Conservation (phyloP, 371 early-diverging fungal species). For the Mortierella sp. region DNA sequence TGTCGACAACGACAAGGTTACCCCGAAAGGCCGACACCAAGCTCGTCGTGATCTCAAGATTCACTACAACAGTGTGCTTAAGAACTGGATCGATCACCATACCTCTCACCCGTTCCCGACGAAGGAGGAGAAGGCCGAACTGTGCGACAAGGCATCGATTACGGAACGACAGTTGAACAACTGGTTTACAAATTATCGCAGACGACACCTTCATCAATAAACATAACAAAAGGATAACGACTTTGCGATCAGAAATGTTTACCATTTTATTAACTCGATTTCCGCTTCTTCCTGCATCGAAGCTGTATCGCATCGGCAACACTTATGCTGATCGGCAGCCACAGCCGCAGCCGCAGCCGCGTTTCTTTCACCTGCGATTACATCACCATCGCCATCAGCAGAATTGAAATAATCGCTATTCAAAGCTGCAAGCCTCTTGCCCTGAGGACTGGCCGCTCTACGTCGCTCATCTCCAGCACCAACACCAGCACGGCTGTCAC, state of each 20-base stretch:
- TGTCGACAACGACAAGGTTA: background rate
- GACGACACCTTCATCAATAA: conserved; percentile 15
- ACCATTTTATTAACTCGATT: too few species aligned
- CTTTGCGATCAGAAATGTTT: too few species aligned
- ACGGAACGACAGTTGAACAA: conserved; percentile 26
- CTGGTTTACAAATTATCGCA: conserved; percentile 32
- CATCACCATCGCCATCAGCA: background rate
- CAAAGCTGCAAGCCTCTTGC: background rate
- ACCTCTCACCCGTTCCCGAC: conserved; percentile 20
- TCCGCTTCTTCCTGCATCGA: background rate
- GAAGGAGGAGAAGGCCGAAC: conserved; percentile 18
- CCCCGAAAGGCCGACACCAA: background rate
- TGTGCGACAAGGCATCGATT: conserved; percentile 16
- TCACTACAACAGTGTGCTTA: conserved; percentile 19
- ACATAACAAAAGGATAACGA: background rate
- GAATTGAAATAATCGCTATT: background rate
- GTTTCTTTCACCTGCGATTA: background rate
- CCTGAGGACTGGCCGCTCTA: background rate
- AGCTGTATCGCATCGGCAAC: background rate
- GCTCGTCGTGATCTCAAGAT: conserved; percentile 8
- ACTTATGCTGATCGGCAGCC: background rate
- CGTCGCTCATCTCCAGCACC: background rate
- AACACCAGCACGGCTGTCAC: background rate
- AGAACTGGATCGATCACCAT: conserved; percentile 16
- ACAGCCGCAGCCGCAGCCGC: background rate